phyloP scores from a whole-genome alignment of 2,329 filamentous ascomycete genomes.

The Phaeosphaeria sp. region DNA sequence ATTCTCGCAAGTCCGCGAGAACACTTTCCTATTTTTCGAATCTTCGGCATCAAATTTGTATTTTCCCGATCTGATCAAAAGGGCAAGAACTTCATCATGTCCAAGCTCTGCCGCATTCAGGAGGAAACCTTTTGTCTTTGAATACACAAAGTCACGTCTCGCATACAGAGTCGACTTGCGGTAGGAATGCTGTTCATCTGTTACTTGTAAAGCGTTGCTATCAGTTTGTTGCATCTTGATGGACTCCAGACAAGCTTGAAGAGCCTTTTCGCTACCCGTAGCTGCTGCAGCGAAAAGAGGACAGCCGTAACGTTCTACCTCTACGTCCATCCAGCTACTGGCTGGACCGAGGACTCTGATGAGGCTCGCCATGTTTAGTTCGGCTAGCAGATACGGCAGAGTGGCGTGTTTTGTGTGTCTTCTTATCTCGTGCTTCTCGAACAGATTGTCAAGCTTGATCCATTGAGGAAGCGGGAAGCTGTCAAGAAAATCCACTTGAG shows the following conservation, averaged over 20 bases:
- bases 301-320: slow-evolving; percentile 39
- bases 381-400: slow-evolving; percentile 29
- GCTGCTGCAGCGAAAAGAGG: slow-evolving; percentile 48
- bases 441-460: slow-evolving; percentile 41
- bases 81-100: slow-evolving; percentile 21
- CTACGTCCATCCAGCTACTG: slow-evolving; percentile 21
- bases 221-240: no score
- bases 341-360: slow-evolving; percentile 34
- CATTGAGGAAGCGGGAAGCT: slow-evolving; percentile 38
- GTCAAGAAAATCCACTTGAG: slow-evolving; percentile 19
- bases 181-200: background rate
- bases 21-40: no score
- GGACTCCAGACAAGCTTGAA: slow-evolving; percentile 22
- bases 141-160: slow-evolving; percentile 18
- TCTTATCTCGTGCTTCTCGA: slow-evolving; percentile 34
- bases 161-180: background rate
- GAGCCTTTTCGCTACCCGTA: slow-evolving; percentile 33
- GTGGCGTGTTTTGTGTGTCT: slow-evolving; percentile 18
- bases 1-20: no score
- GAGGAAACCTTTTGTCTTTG: slow-evolving; percentile 20
- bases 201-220: background rate
- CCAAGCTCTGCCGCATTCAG: slow-evolving; percentile 30
- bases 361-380: slow-evolving; percentile 29
- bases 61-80: slow-evolving; percentile 24
- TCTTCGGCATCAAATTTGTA: no score